Evolutionary conservation across 306 rosid genomes (phyloP), one percentile per base, ranked within the genome.

Genomic region (Cucumis hystrix): DNA sequence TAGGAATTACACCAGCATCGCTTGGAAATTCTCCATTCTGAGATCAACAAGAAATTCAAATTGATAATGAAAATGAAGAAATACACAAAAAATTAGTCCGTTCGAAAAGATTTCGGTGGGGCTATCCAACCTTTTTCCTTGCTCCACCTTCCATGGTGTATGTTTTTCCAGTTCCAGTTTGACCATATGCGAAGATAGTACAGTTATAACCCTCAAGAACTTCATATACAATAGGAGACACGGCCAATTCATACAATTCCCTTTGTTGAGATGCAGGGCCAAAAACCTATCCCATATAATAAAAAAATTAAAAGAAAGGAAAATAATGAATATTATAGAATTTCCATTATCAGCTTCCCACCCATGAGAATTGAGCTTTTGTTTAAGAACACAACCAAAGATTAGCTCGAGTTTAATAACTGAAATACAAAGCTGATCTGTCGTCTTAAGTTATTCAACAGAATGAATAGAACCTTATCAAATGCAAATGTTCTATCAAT

Each of bases 91-190:
- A 65, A 3, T 11, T 39, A 33, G 8, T 13, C 41, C 35, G 20
- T 17, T 30, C 37, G 13, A 20, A 43, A 25, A 60, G 18, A 77
- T 33, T 47, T 20, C 18, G 16, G 54, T 8, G 51, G 69, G 78
- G 8, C 51, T 80, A 64, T 10, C 33, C 33, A 55, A 92, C 99
- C 99, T 92, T 96, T 86, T 96, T 96, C 81, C 92, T 86, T 45
- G 97, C 97, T 65, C 99, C 99, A 82, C 99, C 99, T 87, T 96
- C 99, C 99, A 95, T 92, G 28, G 99, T 95, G 74, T 95, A 95
- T 72, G 99, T 95, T 79, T 95, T 95, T 75, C 99, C 99, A 0
- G 99, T 96, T 76, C 99, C 99, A 3, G 99, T 96, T 82, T 96
- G 99, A 60, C 99, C 99, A 83, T 96, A 91, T 8, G 99, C 99